Evolutionary conservation across 1,139 yeast species (phyloP), one percentile per base, ranked within the genome.

Genomic region (Nakaseomyces kungkrabaensis): DNA sequence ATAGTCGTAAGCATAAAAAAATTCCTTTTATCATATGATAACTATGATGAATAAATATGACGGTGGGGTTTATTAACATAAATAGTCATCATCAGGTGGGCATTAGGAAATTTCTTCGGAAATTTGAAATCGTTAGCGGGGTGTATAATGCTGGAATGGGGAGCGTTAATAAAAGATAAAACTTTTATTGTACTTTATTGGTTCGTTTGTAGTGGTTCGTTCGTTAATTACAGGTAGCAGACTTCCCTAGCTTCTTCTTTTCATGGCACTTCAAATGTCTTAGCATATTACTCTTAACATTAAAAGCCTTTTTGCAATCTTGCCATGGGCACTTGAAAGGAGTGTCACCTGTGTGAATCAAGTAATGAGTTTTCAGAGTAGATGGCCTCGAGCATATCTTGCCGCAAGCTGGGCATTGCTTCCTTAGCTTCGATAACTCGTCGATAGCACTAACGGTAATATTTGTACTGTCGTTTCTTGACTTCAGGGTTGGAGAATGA

Each of bases 321-420:
- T 70, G 72, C 79, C 84, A 81, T n/a, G 77, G 76, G 65, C 96
- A 88, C 55, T 71, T 72, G 68, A 79, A 86, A 22, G 94, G 88
- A 62, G 85, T 86, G 62, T 85, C 95, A 3, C 96, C 96, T 0
- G 96, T 87, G 66, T 88, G 96, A 8, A 89, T 82, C 62, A 85
- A 81, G 66, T 78, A 75, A 68, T 88, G 96, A 2, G 94, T 86
- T 63, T 81, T 85, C 52, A 88, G 72, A 3, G 94, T 84, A 7
- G 88, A 81, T 3, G 96, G 96, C 52, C 96, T 74, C 48, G 87
- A 83, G 70, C 89, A 88, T 48, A 82, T 80, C 66, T 87, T 87
- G 50, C 80, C 77, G 66, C 96, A 88, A 22, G 81, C 74, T 26
- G 75, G 72, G 63, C 96, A 88, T 48, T 62, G 63, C 50, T 60